Conservation (phyloP, 2,329 filamentous ascomycete species). For the Aspergillus sp. region DNA sequence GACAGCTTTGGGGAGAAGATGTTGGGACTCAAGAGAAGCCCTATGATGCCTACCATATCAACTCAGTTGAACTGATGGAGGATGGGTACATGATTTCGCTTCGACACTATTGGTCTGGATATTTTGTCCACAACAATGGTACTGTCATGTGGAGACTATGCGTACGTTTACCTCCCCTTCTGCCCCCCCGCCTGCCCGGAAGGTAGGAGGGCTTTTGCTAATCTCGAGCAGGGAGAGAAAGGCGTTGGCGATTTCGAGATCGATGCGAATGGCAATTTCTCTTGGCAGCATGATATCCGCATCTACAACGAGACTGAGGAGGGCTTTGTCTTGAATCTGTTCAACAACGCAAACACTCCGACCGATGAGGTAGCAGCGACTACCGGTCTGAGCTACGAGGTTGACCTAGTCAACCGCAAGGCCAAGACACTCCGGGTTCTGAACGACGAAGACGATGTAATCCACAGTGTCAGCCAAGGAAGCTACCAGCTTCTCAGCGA, state of each 20-base stretch:
- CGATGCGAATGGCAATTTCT: slow-evolving; percentile 21
- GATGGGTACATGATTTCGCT: slow-evolving; percentile 37
- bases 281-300: slow-evolving; percentile 40
- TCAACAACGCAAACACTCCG: slow-evolving; percentile 34
- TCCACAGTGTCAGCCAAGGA: slow-evolving; percentile 31
- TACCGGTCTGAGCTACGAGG: slow-evolving; percentile 23
- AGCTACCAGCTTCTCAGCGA: slow-evolving; percentile 27
- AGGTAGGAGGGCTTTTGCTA: background rate
- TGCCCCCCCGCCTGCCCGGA: no score
- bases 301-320: slow-evolving; percentile 35
- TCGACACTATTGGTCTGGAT: slow-evolving; percentile 37
- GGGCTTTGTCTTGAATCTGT: slow-evolving; percentile 31
- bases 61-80: slow-evolving; percentile 31
- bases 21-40: slow-evolving; percentile 23
- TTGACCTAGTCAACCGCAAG: slow-evolving; percentile 25
- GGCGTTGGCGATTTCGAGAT: slow-evolving; percentile 28
- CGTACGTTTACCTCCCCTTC: slow-evolving; percentile 12
- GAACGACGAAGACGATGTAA: slow-evolving; percentile 22
- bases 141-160: slow-evolving; percentile 29
- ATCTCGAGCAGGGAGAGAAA: slow-evolving; percentile 19
- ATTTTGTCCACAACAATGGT: slow-evolving; percentile 31
- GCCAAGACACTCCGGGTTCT: slow-evolving; percentile 23
- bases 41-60: slow-evolving; percentile 40
- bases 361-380: slow-evolving; percentile 20
- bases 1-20: slow-evolving; percentile 23